A percentile compares a stretch with the other conserved stretches of the same genome.
Evolutionary conservation across 2,329 filamentous ascomycete genomes (phyloP).

Genomic region (Cadophora sp.): DNA sequence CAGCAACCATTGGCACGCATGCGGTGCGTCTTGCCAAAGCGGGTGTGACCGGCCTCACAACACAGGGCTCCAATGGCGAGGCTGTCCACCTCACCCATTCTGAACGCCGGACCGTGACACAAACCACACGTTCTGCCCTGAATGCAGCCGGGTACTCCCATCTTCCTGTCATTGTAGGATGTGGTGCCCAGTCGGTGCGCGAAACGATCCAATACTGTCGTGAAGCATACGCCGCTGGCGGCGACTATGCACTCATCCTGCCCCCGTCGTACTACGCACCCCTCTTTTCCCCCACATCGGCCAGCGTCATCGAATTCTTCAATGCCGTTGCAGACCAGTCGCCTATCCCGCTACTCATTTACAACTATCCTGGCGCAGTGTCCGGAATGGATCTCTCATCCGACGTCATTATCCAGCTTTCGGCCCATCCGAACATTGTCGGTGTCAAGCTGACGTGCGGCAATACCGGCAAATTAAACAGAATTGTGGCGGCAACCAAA

Average conservation of each 20-base stretch:
- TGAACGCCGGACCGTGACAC: slow-evolving; percentile 65
- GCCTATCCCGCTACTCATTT: slow-evolving; percentile 79
- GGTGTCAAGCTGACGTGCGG: slow-evolving; percentile 94
- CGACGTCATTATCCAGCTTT: slow-evolving; percentile 81
- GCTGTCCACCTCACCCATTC: slow-evolving; percentile 68
- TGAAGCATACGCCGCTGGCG: slow-evolving; percentile 67
- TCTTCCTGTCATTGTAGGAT: slow-evolving; percentile 71
- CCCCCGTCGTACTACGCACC: slow-evolving; percentile 72
- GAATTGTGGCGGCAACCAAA: slow-evolving; percentile 62
- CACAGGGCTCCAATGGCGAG: slow-evolving; percentile 72
- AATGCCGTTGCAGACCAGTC: slow-evolving; percentile 67
- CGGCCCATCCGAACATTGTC: slow-evolving; percentile 81
- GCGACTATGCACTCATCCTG: slow-evolving; percentile 70
- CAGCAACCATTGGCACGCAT: slow-evolving; percentile 53
- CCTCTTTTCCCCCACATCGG: slow-evolving; percentile 60
- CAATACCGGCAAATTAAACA: slow-evolving; percentile 69
- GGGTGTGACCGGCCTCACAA: slow-evolving; percentile 66
- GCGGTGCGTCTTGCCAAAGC: slow-evolving; percentile 65
- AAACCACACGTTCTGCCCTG: slow-evolving; percentile 64
- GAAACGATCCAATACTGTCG: slow-evolving; percentile 69
- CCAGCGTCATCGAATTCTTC: slow-evolving; percentile 65
- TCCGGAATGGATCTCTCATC: slow-evolving; percentile 89
- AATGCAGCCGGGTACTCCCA: slow-evolving; percentile 62
- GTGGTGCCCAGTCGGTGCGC: slow-evolving; percentile 68
- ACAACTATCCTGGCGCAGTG: slow-evolving; percentile 91